Evolutionary conservation across 495 filamentous ascomycete species (phyloP).

Genomic region (Podospora tetraspora): DNA sequence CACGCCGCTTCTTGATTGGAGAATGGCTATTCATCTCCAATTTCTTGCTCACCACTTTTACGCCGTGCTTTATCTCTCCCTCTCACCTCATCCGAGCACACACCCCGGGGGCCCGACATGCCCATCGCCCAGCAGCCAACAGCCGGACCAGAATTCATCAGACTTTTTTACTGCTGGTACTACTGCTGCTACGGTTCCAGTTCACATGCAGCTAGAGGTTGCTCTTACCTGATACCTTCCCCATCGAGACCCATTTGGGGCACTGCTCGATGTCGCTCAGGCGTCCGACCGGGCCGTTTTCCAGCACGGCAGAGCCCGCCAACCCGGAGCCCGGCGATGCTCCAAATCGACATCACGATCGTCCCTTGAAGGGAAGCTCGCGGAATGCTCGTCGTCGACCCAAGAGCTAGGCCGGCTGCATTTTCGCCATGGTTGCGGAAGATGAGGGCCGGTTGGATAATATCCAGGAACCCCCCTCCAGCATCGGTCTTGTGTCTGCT

Average conservation of each 20-base stretch:
- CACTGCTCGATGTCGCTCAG: neutral
- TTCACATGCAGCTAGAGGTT: slow-evolving; percentile 32
- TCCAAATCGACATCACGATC: neutral
- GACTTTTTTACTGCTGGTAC: no score
- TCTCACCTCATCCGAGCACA: slow-evolving; percentile 4
- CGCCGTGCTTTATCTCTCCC: slow-evolving; percentile 3
- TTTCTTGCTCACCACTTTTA: slow-evolving; percentile 11
- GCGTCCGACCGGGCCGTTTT: neutral
- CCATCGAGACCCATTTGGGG: slow-evolving; percentile 18
- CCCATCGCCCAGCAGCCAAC: neutral
- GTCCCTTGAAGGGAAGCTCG: neutral
- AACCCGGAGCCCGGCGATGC: slow-evolving; percentile 1
- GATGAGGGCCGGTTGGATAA: neutral
- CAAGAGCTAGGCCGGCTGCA: neutral
- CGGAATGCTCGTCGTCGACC: no score
- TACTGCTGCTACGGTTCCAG: slow-evolving; percentile 15
- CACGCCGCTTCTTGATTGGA: slow-evolving; percentile 2
- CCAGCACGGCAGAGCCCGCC: neutral
- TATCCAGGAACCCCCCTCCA: neutral
- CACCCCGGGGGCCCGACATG: neutral
- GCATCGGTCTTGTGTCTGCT: neutral
- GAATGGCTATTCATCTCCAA: slow-evolving; percentile 7
- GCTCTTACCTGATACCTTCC: slow-evolving; percentile 34
- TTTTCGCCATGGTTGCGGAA: neutral
- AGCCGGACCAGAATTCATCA: neutral